Conservation (phyloP, 2,329 filamentous ascomycete species). For the Botrytis pseudocinerea region DNA sequence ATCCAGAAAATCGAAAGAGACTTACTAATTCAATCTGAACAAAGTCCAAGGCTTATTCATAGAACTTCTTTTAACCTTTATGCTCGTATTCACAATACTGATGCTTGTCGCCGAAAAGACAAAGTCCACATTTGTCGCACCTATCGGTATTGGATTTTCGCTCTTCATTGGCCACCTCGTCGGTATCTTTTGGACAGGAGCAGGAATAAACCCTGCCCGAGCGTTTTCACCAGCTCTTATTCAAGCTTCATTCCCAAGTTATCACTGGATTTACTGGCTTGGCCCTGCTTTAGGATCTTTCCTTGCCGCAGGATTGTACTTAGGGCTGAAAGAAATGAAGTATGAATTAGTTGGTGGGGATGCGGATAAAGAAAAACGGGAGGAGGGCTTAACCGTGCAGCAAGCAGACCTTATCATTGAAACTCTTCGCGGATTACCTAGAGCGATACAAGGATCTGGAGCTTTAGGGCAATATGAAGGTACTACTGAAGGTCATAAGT, state of each 20-base stretch:
- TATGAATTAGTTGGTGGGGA: slow-evolving; percentile 23
- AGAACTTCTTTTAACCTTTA: slow-evolving; percentile 49
- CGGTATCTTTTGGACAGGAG: slow-evolving; percentile 50
- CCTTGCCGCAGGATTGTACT: slow-evolving; percentile 10
- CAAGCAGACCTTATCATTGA: slow-evolving; percentile 21
- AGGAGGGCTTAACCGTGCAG: background rate
- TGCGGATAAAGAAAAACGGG: slow-evolving; percentile 20
- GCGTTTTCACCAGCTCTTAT: slow-evolving; percentile 49
- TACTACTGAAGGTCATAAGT: background rate
- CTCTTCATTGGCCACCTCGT: slow-evolving; percentile 44
- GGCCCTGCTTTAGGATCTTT: slow-evolving; percentile 8
- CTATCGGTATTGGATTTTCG: slow-evolving; percentile 50
- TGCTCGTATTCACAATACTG: slow-evolving; percentile 50
- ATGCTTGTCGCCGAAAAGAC: slow-evolving; percentile 42
- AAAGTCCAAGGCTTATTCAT: slow-evolving; percentile 47
- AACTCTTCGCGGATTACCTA: slow-evolving; percentile 15
- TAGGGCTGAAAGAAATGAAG: slow-evolving; percentile 16
- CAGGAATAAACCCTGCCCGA: slow-evolving; percentile 49
- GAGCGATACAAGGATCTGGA: background rate
- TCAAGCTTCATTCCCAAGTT: slow-evolving; percentile 43
- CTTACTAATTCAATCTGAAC: background rate
- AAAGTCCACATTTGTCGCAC: slow-evolving; percentile 49
- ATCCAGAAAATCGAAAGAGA: background rate
- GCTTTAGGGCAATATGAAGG: background rate
- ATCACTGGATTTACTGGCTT: slow-evolving; percentile 50